phyloP scores from a whole-genome alignment of 768 basidiomycete species.

The Tulasnella sp. region DNA sequence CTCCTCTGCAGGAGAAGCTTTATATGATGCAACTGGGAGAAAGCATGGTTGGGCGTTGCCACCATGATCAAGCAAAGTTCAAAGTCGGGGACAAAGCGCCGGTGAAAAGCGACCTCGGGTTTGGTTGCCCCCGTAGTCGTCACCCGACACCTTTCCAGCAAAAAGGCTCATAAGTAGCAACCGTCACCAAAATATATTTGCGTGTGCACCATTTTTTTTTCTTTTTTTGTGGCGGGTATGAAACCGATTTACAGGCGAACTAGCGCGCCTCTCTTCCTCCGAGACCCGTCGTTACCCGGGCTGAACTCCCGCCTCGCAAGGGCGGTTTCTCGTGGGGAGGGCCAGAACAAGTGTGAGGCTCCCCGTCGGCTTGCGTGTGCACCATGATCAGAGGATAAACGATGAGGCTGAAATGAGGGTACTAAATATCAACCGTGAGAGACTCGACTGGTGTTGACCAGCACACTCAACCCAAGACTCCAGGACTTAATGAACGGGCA shows the following conservation, averaged over 20 bases:
- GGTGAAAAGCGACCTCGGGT: not conserved
- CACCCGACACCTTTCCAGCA: not conserved
- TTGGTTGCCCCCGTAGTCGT: not conserved
- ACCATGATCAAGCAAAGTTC: not conserved
- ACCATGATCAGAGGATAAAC: not conserved
- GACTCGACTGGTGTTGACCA: not conserved
- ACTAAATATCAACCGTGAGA: not conserved
- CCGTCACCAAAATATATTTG: not conserved
- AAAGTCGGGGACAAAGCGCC: not conserved
- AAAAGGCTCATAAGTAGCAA: not conserved
- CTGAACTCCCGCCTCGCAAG: too few species aligned
- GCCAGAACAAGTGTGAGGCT: too few species aligned
- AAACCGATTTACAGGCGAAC: too few species aligned
- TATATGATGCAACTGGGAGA: not conserved
- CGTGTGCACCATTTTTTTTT: not conserved
- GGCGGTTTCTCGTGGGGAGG: too few species aligned
- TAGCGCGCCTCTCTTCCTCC: too few species aligned
- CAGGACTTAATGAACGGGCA: not conserved
- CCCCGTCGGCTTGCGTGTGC: too few species aligned
- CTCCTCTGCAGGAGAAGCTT: not conserved
- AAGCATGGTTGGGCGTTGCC: not conserved
- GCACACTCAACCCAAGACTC: not conserved
- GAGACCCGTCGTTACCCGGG: too few species aligned
- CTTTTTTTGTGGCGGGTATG: too few species aligned
- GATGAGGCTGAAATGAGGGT: not conserved